phyloP scores from a whole-genome alignment of 164 flowering plant genomes.

The Berberis vulgaris region DNA sequence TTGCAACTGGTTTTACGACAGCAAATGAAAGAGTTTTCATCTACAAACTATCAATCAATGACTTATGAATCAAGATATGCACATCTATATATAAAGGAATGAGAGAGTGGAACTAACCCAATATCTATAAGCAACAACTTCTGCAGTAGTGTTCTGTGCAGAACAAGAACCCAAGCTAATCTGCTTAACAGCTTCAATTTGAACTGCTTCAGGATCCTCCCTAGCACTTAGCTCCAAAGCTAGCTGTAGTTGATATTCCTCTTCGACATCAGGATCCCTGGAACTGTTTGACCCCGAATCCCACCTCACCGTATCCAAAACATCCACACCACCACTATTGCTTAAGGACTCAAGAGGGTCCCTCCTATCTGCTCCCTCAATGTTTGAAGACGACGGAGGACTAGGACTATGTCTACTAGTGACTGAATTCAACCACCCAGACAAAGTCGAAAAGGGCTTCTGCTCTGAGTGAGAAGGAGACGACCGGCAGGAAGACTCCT shows the following conservation, averaged over 20 bases:
- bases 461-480: conserved; percentile 30
- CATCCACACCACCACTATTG: conserved; percentile 33
- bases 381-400: conserved; percentile 54
- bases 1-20: neutral
- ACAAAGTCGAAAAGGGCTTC: conserved; percentile 53
- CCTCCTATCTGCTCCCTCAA: conserved; percentile 24
- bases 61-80: neutral
- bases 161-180: conserved; percentile 81
- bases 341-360: conserved; percentile 39
- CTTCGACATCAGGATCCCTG: conserved; percentile 76
- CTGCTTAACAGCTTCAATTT: conserved; percentile 96
- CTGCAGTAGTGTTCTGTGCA: conserved; percentile 71
- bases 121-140: conserved; percentile 76
- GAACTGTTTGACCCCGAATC: conserved; percentile 48
- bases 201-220: conserved; percentile 95
- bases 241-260: conserved; percentile 90
- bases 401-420: conserved; percentile 44
- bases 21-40: too few relatives aligned
- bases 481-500: conserved; percentile 23
- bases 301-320: conserved; percentile 30
- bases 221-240: conserved; percentile 92
- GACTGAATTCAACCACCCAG: conserved; percentile 76
- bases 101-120: conserved; percentile 55
- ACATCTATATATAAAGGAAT: neutral
- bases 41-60: neutral